A percentile compares a stretch with the other conserved stretches of the same genome.
These are phyloP conservation scores for Pseudogymnoascus sp. DNA, from an alignment of 2,329 filamentous ascomycete genomes.

Conservation along the genomic window DNA sequence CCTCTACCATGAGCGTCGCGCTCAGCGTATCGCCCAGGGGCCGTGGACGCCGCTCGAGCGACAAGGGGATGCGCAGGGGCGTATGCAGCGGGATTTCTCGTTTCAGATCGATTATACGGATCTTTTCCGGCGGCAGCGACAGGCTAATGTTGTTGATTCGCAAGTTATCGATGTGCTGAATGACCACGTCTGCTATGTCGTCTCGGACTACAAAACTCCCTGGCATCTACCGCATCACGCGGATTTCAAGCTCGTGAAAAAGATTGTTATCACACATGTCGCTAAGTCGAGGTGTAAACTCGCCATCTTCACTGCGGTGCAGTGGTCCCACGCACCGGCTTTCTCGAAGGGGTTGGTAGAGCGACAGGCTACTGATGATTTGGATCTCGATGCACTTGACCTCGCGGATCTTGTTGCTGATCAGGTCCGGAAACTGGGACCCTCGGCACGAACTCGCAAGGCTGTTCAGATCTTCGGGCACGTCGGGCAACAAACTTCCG, in stretches of 20 bases:
- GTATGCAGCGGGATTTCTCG: constrained; percentile 69
- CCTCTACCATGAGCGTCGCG: constrained; percentile 75
- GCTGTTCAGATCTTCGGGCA: constrained; percentile 73
- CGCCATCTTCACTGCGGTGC: constrained; percentile 77
- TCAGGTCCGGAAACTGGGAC: constrained; percentile 66
- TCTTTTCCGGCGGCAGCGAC: constrained; percentile 54
- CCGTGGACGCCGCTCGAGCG: constrained; percentile 67
- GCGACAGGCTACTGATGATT: constrained; percentile 67
- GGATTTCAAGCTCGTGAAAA: constrained; percentile 74
- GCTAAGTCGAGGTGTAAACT: constrained; percentile 90
- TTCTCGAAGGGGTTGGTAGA: constrained; percentile 55
- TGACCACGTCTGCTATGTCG: constrained; percentile 63
- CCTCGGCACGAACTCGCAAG: constrained; percentile 65
- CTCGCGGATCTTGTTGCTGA: constrained; percentile 69
- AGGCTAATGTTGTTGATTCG: constrained; percentile 63
- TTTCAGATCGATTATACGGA: constrained; percentile 66
- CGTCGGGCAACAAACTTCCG: constrained; percentile 60
- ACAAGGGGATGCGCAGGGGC: constrained; percentile 38
- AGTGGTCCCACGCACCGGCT: constrained; percentile 66
- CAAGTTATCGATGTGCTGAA: constrained; percentile 80
- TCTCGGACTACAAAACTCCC: constrained; percentile 53
- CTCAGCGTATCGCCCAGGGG: constrained; percentile 72
- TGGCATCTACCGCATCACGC: constrained; percentile 77
- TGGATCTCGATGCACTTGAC: constrained; percentile 63
- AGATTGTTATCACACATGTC: constrained; percentile 88